Evolutionary conservation across 192 early-diverging fungal species (phyloP).

Genomic region (Lobulomyces angularis): DNA sequence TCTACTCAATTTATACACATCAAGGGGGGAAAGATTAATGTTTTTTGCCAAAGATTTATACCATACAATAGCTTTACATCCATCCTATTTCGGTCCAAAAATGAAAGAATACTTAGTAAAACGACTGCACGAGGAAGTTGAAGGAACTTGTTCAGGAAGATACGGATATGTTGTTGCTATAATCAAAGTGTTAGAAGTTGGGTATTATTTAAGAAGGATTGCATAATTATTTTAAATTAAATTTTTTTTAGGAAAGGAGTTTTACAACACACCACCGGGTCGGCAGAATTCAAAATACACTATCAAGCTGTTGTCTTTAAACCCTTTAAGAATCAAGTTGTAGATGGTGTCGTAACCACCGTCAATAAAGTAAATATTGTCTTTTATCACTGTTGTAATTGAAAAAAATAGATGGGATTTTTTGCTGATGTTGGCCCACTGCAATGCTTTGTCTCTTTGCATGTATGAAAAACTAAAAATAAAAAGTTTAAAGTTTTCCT

Average conservation of each 20-base stretch:
- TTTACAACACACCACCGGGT: slow-evolving; percentile 59
- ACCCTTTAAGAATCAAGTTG: slow-evolving; percentile 91
- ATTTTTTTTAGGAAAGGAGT: slow-evolving; percentile 71
- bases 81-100: slow-evolving; percentile 78
- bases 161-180: slow-evolving; percentile 90
- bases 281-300: slow-evolving; percentile 83
- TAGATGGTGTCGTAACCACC: slow-evolving; percentile 77
- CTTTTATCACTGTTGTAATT: no score
- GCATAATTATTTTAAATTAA: no score
- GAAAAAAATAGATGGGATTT: slow-evolving; percentile 86
- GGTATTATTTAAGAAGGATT: slow-evolving; percentile 10
- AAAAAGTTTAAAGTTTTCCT: neutral
- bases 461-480: slow-evolving; percentile 25
- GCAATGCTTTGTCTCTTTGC: slow-evolving; percentile 76
- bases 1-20: no score
- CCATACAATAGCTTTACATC: slow-evolving; percentile 89
- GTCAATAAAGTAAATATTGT: slow-evolving; percentile 76
- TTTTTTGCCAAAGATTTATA: slow-evolving; percentile 56
- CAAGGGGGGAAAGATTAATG: no score
- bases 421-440: slow-evolving; percentile 90
- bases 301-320: slow-evolving; percentile 95
- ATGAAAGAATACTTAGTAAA: slow-evolving; percentile 62
- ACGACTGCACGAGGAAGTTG: slow-evolving; percentile 85
- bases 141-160: slow-evolving; percentile 84
- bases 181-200: slow-evolving; percentile 53